Base-by-base conservation (phyloP, 441 rosid species). In the Biscutella auriculata region DNA sequence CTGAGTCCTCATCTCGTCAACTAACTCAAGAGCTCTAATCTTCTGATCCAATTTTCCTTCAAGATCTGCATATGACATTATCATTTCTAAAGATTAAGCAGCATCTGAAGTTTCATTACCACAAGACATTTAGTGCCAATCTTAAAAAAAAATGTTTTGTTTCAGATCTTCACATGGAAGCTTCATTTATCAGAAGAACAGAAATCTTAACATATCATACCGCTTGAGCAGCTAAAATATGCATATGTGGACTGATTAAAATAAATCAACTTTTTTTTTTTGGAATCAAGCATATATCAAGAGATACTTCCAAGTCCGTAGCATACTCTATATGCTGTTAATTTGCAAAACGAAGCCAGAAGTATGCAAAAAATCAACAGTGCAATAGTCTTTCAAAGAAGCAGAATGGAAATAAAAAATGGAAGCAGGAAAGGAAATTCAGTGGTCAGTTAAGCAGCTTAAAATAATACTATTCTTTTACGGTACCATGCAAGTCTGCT, bases 11-110 rank as follows among this genome's bases (percentile, higher is more conserved):
- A 93, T 80, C 70, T 93, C 96, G 77, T 93, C 99, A 45, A 93
- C 87, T 32, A 83, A 85, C 76, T 93, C 99, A 51, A 89, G 57
- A 54, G 86, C 79, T 73, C 94, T 95, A 52, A 89, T 85, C 79
- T 87, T 93, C 57, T 72, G 72, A 76, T 93, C 99, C 8, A 88
- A 82, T 78, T 89, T 93, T 57, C 99, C 99, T 75, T 93, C 97
- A 57, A 77, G 83, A 77, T 93, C 97, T 93, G 78, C 40, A 58
- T 23, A 33, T 13, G 40, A 39, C 13, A 57, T 35, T 13, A 57
- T n/a, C 12, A 57, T 51, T 15, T 16, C 17, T 44, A 8, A 44
- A 32, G 57, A 8, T 61, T 48, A 45, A 54, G 26, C 45, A 60
- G 62, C 45, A 33, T 19, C 42, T 27, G 25, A 35, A 28, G 13